These are phyloP conservation scores for Ceratopteris richardii DNA, from an alignment of 75 land plant species.

Conservation along the genomic window DNA sequence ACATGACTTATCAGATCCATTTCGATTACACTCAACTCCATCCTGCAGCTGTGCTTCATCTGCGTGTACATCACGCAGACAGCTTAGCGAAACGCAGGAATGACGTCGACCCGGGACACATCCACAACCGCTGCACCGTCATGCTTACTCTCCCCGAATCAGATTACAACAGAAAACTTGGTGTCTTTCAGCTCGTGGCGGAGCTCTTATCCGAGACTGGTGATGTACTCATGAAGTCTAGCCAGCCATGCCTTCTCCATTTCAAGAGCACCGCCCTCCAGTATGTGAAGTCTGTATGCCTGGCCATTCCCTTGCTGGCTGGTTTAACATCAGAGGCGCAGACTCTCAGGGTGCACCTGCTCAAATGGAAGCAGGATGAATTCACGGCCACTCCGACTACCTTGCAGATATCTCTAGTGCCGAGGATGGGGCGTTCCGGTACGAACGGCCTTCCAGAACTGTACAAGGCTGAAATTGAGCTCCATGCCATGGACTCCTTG, in stretches of 20 bases:
- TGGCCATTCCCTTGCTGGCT: conserved; percentile 33
- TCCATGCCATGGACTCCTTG: too few species aligned
- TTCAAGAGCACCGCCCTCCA: conserved; percentile 53
- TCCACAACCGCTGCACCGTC: conserved; percentile 23
- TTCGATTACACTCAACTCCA: conserved; percentile 58
- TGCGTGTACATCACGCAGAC: background rate
- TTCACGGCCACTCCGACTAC: too few species aligned
- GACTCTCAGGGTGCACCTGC: conserved; percentile 12
- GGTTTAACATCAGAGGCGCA: conserved; percentile 49
- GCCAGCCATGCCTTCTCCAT: conserved; percentile 55
- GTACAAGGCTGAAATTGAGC: too few species aligned
- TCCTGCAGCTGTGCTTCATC: conserved; percentile 49
- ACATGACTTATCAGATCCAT: conserved; percentile 34
- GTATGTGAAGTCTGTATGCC: conserved; percentile 35
- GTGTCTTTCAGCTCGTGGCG: conserved; percentile 60
- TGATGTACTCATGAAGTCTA: conserved; percentile 21
- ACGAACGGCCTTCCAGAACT: too few species aligned
- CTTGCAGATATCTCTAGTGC: too few species aligned
- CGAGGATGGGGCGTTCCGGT: too few species aligned
- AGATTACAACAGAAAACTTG: conserved; percentile 59
- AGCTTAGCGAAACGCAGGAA: too few species aligned
- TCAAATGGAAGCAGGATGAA: too few species aligned
- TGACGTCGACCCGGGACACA: too few species aligned
- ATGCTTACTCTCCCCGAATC: conserved; percentile 61
- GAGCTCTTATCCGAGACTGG: conserved; percentile 40